Conservation (phyloP, 202 grass and related monocot species). For the Panicum virgatum region DNA sequence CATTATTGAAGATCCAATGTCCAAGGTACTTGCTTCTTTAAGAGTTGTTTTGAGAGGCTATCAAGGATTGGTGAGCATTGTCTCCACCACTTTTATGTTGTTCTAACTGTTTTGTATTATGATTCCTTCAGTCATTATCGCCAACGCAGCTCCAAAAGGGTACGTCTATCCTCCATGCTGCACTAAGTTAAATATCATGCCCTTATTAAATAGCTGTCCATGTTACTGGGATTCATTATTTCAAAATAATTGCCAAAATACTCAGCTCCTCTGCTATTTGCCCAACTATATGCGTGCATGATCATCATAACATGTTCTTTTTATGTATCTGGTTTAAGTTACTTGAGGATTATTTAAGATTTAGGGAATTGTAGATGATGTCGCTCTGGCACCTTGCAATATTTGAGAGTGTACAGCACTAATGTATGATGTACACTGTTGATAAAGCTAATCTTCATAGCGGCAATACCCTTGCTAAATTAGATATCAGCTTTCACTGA, state of each 20-base stretch:
- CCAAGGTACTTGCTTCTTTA: conserved; percentile 58
- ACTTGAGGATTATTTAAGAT: too few relatives aligned
- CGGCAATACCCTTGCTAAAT: too few relatives aligned
- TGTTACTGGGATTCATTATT: neutral
- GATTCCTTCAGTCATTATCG: conserved; percentile 62
- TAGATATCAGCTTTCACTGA: too few relatives aligned
- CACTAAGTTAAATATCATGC: conserved; percentile 4
- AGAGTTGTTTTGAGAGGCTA: neutral
- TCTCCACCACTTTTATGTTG: conserved; percentile 1
- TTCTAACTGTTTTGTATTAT: conserved; percentile 52
- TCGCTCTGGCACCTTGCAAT: too few relatives aligned
- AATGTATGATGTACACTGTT: too few relatives aligned
- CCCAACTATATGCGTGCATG: neutral
- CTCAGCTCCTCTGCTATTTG: neutral
- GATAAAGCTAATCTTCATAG: too few relatives aligned
- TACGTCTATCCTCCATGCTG: conserved; percentile 31
- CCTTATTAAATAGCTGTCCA: neutral
- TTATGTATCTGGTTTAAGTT: conserved; percentile 8
- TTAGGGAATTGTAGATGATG: too few relatives aligned
- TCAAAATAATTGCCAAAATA: neutral
- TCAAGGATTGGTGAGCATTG: conserved; percentile 17
- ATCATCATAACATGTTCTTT: neutral
- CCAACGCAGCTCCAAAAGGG: conserved; percentile 77
- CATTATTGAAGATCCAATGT: conserved; percentile 89
- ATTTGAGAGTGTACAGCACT: too few relatives aligned